Conservation (phyloP, 177 flowering plant species). For the Tripterygium wilfordii region DNA sequence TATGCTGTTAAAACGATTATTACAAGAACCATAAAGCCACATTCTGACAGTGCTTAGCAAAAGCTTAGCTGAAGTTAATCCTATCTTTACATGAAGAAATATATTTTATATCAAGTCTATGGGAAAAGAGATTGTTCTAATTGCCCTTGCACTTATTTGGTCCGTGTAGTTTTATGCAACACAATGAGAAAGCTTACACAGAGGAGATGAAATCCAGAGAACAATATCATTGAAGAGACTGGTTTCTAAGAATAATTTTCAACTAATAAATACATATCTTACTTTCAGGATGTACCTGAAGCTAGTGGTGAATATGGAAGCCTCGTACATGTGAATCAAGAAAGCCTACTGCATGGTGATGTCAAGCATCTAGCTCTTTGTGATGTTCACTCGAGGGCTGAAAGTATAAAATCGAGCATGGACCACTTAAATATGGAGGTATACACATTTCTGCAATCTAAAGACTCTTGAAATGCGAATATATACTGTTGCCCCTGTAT, state of each 20-base stretch:
- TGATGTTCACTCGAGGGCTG: constrained; percentile 31
- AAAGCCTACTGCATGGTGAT: constrained; percentile 15
- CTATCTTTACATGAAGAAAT: too few relatives aligned
- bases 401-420: constrained; percentile 62
- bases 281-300: constrained; percentile 36
- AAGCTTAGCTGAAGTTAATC: too few relatives aligned
- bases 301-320: constrained; percentile 20
- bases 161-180: too few relatives aligned
- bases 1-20: too few relatives aligned
- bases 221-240: background rate
- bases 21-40: too few relatives aligned
- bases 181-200: too few relatives aligned
- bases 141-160: too few relatives aligned
- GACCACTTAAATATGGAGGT: constrained; percentile 78
- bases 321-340: constrained; percentile 17
- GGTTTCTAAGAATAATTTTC: constrained; percentile 1
- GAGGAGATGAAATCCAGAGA: too few relatives aligned
- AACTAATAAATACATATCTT: too few relatives aligned
- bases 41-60: too few relatives aligned
- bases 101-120: too few relatives aligned
- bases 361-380: constrained; percentile 25
- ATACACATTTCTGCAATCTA: constrained; percentile 3
- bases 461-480: constrained; percentile 1
- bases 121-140: too few relatives aligned
- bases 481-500: background rate